Base-by-base conservation (phyloP, 169 alveolate species). In the Eimeria acervulina region DNA sequence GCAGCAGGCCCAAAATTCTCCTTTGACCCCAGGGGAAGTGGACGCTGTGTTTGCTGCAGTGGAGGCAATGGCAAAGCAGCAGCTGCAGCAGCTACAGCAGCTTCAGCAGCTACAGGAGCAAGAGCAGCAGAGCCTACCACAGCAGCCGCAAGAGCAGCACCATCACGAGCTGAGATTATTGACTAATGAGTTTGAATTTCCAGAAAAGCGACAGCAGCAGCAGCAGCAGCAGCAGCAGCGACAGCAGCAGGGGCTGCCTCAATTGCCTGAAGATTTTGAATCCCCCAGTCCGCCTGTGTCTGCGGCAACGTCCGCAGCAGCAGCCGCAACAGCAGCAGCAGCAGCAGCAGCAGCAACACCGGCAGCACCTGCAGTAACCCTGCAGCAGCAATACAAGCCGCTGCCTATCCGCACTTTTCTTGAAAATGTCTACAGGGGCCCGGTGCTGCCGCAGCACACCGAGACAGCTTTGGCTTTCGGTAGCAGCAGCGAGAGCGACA, bases 401-500 rank as follows among this genome's bases (percentile, higher is more conserved):
- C 19, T 91, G n/a, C 84, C 95, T 21, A 61, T 78, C 31, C 59
- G 91, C 31, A 72, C 40, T 13, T 92, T 92, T 33, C 59, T 92
- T 12, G 55, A 59, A 40, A 33, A 78, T 59, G 90, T 76, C 21
- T 92, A 92, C 92, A 59, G 33, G 87, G 96, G 96, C 23, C 96
- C 96, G 7, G 26, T 31, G 70, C 96, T 92, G 84, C 96, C 96
- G 26, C 33, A 26, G 55, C 96, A 92, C 74, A 70, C 96, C 6
- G 78, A 61, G 61, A 40, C 83, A 44, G 91, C 96, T 15, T 38
- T 92, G 28, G 68, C 93, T 8, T 92, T 92, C 74, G 96, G 96
- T 61, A 92, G 92, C 70, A 92, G 96, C 85, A 92, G 96, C 92
- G 96, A 92, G 40, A 80, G 92, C 72, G 96, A 92, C 55, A 76